These are phyloP conservation scores for Akanthomyces uredinophilus DNA, from an alignment of 2,329 filamentous ascomycete species.

Conservation along the genomic window DNA sequence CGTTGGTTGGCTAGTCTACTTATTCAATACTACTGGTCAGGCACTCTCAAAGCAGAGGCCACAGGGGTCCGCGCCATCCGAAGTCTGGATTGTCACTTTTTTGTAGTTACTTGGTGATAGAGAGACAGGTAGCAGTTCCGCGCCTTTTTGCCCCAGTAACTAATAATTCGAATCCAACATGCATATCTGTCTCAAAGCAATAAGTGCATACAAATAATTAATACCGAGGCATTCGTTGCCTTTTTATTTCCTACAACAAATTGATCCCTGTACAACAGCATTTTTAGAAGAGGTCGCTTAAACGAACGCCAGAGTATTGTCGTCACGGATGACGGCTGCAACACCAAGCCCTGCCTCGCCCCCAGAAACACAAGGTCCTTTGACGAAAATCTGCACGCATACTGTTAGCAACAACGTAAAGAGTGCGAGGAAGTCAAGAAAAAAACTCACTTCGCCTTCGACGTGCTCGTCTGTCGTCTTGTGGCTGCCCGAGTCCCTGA, in stretches of 20 bases:
- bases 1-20: background rate
- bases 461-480: slow-evolving; percentile 60
- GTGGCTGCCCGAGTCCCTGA: slow-evolving; percentile 56
- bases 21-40: background rate
- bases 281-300: slow-evolving; percentile 20
- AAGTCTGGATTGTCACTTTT: background rate
- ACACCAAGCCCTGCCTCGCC: slow-evolving; percentile 60
- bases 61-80: background rate
- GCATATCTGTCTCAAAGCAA: background rate
- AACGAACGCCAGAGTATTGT: slow-evolving; percentile 64
- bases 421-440: background rate
- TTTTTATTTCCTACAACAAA: background rate
- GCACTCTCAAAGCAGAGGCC: background rate
- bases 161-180: too few species aligned
- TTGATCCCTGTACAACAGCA: background rate
- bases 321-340: slow-evolving; percentile 60
- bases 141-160: background rate
- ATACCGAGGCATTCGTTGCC: background rate
- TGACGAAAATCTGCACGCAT: slow-evolving; percentile 56
- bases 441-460: slow-evolving; percentile 55
- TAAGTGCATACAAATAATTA: background rate
- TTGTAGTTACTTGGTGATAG: background rate
- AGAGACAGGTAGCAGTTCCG: background rate
- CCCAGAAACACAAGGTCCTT: slow-evolving; percentile 68
- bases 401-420: background rate